Base-by-base conservation (phyloP, 2,329 filamentous ascomycete genomes). In the Fusarium buxicola region DNA sequence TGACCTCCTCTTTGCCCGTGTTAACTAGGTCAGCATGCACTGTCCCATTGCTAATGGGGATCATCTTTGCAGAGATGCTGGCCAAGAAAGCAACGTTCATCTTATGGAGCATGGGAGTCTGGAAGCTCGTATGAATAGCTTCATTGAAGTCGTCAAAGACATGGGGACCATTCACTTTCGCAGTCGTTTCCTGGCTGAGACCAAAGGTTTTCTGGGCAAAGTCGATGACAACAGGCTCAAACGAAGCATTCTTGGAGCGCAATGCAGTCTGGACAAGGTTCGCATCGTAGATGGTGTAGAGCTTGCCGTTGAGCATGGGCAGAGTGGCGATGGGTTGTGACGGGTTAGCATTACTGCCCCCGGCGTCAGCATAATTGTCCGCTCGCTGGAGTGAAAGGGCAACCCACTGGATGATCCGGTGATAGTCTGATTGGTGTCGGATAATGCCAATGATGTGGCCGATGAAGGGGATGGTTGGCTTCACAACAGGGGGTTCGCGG, bases 401-500 rank as follows among this genome's bases (percentile, higher is more conserved):
- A 27, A 66, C 70, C 25, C 63, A 81, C 79, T 77, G 75, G 9
- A 82, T 39, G 21, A 69, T 74, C 15, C 68, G 60, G 47, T 75
- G 70, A 51, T 81, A 82, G 45, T 71, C 66, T 31, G 73, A 68
- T 43, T 76, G 73, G 44, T 74, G 68, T 39, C 70, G 64, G 34
- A 81, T 59, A 63, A 82, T 72, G 8, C 78, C 77, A 25, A 83
- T 66, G 16, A 82, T 72, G 59, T 84, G 81, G 2, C 81, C 81
- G 35, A 83, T 60, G 27, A 79, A 70, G 1, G 81, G 81, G 30
- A 84, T 72, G 13, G 39, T 71, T 1, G 78, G 72, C 21, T 74
- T 74, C 21, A 82, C 25, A 0, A 77, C 54, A 4, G 80, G 79
- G 8, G 82, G 81, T 54, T 84, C 81, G 43, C 73, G 69, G 8